Evolutionary conservation across 345 rosid genomes (phyloP), one percentile per base, ranked within the genome.

Genomic region (Anacardium occidentale): DNA sequence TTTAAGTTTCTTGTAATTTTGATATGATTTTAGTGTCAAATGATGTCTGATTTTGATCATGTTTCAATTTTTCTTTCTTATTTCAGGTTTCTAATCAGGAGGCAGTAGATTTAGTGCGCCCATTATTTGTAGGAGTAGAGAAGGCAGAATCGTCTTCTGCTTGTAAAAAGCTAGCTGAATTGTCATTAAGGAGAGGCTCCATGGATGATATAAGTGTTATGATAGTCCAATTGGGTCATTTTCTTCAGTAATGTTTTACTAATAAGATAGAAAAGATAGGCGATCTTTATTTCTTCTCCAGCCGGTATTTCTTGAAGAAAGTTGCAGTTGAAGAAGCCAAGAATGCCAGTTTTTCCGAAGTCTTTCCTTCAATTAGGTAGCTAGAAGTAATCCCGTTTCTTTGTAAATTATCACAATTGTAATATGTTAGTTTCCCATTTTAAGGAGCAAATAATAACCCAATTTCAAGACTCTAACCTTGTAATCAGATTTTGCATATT

Each of bases 81-180:
- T 40, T 59, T 10, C 84, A 88, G 93, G 91, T 93, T 57, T 80
- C 82, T 7, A 87, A 89, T 77, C 94, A 94, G 80, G 98, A 91
- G 77, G 98, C 97, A 20, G 88, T 94, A n/a, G 90, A 91, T 66
- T 60, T 84, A 26, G 90, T 84, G 54, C 93, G 90, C 12, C 78
- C 89, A 1, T 65, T 83, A 5, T 85, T 76, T 7, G 5, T 81
- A 1, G 97, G 83, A 64, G 71, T 58, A 1, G 83, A 80, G 20
- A 77, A 83, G 63, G 80, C 87, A 18, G 80, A 81, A 15, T 71
- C 77, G 67, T 71, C 75, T 59, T 66, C 40, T 3, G 97, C 98
- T 0, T 90, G 94, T 74, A 88, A 85, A 79, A 78, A 78, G 81
- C 94, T 94, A n/a, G 84, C 78, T 0, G 86, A 94, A 9, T 80